Evolutionary conservation across 768 basidiomycete genomes (phyloP).

Genomic region (Rickenella mellea): DNA sequence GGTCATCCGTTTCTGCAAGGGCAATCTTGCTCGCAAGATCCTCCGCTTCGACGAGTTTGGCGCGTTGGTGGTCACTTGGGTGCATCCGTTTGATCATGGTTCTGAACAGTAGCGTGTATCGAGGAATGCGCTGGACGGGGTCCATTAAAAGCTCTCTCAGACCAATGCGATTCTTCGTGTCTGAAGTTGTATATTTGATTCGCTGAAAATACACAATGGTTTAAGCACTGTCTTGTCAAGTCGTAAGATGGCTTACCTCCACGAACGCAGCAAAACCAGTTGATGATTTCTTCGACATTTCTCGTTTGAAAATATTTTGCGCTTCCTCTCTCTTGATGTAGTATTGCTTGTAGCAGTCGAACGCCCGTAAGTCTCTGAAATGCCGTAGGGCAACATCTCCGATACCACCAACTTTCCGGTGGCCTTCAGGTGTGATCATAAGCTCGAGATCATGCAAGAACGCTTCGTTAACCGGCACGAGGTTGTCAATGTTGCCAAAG

Average conservation of each 20-base stretch:
- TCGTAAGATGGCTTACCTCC: slow-evolving; percentile 47
- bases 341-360: slow-evolving; percentile 87
- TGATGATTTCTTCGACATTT: slow-evolving; percentile 70
- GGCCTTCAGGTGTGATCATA: slow-evolving; percentile 57
- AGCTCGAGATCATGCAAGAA: slow-evolving; percentile 79
- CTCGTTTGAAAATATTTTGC: slow-evolving; percentile 77
- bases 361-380: slow-evolving; percentile 75
- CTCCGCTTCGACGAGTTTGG: slow-evolving; percentile 74
- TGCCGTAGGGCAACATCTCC: slow-evolving; percentile 84
- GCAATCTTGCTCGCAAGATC: slow-evolving; percentile 88
- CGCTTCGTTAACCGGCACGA: slow-evolving; percentile 82
- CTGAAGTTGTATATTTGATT: slow-evolving; percentile 76
- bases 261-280: slow-evolving; percentile 74
- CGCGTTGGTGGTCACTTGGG: slow-evolving; percentile 64
- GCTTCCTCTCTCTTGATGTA: slow-evolving; percentile 91
- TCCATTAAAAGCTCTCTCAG: slow-evolving; percentile 91
- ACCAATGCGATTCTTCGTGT: slow-evolving; percentile 72
- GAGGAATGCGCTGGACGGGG: slow-evolving; percentile 90
- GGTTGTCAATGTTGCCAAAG: slow-evolving; percentile 88
- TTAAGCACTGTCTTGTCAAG: background rate
- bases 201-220: slow-evolving; percentile 35
- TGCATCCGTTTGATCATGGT: slow-evolving; percentile 89
- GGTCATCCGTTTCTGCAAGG: slow-evolving; percentile 82
- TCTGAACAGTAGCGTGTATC: slow-evolving; percentile 88
- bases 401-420: slow-evolving; percentile 48